Evolutionary conservation across 2,329 filamentous ascomycete species (phyloP), one percentile per base, ranked within the genome.

Genomic region (Cordyceps tenuipes): DNA sequence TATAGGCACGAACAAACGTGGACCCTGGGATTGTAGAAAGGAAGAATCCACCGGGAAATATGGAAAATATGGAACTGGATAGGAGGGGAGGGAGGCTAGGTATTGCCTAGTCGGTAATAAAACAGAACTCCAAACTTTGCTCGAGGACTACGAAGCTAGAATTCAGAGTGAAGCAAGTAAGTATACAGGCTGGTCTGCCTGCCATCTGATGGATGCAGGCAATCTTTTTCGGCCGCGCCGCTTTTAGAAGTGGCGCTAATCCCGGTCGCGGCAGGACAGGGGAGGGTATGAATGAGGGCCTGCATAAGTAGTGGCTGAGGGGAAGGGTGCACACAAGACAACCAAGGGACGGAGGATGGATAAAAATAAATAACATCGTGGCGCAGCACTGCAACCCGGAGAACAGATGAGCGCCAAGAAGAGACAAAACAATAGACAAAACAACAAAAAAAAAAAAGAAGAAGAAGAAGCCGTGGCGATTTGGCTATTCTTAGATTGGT

Each of bases 211-310:
- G 23, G 23, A 39, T 57, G 43, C 44, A 39, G 26, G 48, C 48
- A 34, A 36, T 51, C 46, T 59, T 59, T 59, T 59, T 59, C 13
- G 26, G 46, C 34, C 39, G 23, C 39, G 57, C 57, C 48, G 57
- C 57, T 59, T 59, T 59, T 59, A 59, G 57, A 52, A n/a, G 57
- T 52, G 57, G 57, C 57, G 57, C 57, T 52, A 13, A 52, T 46
- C 39, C 57, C 19, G 19, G 57, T 59, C 10, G 29, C 13, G 55
- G 49, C 46, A 57, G 46, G 55, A 47, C 56, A 58, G 19, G 31
- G 44, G 12, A 23, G 10, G 44, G 43, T n/a, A n/a, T n/a, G n/a
- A n/a, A n/a, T n/a, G 17, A 21, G 8, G 3, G 15, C 9, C 12
- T 26, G 44, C 13, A 26, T 21, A 4, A 4, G 12, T 4, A 15